phyloP scores from a whole-genome alignment of 495 filamentous ascomycete genomes.

The Beverwykella pulmonaria region DNA sequence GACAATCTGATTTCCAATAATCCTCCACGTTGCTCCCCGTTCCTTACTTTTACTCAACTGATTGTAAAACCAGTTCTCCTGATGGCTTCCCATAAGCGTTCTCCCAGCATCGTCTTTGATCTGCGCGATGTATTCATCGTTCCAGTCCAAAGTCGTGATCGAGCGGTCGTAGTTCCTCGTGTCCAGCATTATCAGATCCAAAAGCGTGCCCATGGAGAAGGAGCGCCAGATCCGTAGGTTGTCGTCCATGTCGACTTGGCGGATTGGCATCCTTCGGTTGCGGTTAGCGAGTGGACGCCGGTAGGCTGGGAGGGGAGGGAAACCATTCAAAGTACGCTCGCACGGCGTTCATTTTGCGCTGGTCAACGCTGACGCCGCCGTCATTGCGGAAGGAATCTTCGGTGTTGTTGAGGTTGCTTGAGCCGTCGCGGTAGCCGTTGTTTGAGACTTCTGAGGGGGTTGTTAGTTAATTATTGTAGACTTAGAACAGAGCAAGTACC shows the following conservation, averaged over 20 bases:
- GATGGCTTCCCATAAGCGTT: constrained; percentile 63
- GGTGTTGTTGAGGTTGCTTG: constrained; percentile 58
- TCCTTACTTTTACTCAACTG: constrained; percentile 54
- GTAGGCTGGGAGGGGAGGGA: neutral
- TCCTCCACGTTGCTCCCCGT: constrained; percentile 62
- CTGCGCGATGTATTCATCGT: constrained; percentile 57
- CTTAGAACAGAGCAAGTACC: constrained; percentile 24
- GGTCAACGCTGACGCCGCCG: constrained; percentile 64
- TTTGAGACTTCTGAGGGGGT: constrained; percentile 56
- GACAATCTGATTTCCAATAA: constrained; percentile 68
- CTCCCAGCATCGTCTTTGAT: constrained; percentile 62
- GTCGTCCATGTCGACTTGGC: constrained; percentile 70
- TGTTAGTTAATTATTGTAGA: neutral
- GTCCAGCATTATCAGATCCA: constrained; percentile 71
- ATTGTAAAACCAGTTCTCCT: constrained; percentile 72
- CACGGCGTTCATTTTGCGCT: constrained; percentile 70
- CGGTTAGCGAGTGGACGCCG: neutral
- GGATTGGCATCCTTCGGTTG: constrained; percentile 7
- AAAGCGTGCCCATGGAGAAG: constrained; percentile 64
- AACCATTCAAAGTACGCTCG: constrained; percentile 70
- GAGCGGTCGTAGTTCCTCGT: constrained; percentile 67
- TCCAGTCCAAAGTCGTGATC: constrained; percentile 55
- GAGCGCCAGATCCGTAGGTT: constrained; percentile 69
- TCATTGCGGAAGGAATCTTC: constrained; percentile 62
- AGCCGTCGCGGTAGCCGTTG: constrained; percentile 63